These are phyloP conservation scores for Leptodermis oblonga DNA, from an alignment of 257 asterid species.

Conservation along the genomic window DNA sequence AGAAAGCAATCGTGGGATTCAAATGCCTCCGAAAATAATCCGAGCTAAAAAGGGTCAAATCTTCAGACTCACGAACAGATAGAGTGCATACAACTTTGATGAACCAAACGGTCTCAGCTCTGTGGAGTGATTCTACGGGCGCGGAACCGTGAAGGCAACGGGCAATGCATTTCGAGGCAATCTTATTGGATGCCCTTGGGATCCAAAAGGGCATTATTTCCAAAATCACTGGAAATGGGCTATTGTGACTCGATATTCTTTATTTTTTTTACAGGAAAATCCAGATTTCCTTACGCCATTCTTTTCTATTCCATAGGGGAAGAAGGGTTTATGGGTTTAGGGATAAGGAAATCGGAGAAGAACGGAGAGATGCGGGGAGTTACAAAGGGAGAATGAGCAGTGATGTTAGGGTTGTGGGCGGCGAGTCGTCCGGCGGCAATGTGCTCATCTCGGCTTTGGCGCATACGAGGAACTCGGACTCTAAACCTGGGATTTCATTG, in stretches of 20 bases:
- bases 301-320: neutral
- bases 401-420: constrained; percentile 19
- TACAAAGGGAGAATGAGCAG: neutral
- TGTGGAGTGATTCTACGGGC: constrained; percentile 30
- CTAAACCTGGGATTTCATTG: neutral
- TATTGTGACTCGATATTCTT: neutral
- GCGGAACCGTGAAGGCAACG: constrained; percentile 44
- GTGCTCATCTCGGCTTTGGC: constrained; percentile 11
- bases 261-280: neutral
- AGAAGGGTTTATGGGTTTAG: constrained; percentile 5
- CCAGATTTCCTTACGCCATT: constrained; percentile 27
- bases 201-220: constrained; percentile 66
- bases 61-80: constrained; percentile 43
- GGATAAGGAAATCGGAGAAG: neutral
- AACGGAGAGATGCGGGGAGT: neutral
- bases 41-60: constrained; percentile 38
- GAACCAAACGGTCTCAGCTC: constrained; percentile 59
- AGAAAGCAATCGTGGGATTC: constrained; percentile 54
- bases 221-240: constrained; percentile 1
- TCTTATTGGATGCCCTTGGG: constrained; percentile 45
- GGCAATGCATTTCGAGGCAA: constrained; percentile 36
- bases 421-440: constrained; percentile 22
- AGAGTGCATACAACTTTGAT: constrained; percentile 72
- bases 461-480: neutral
- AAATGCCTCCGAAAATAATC: constrained; percentile 62